These are phyloP conservation scores for Casaregolazyma lundiana DNA, from an alignment of 1,139 yeast species.

Conservation along the genomic window DNA sequence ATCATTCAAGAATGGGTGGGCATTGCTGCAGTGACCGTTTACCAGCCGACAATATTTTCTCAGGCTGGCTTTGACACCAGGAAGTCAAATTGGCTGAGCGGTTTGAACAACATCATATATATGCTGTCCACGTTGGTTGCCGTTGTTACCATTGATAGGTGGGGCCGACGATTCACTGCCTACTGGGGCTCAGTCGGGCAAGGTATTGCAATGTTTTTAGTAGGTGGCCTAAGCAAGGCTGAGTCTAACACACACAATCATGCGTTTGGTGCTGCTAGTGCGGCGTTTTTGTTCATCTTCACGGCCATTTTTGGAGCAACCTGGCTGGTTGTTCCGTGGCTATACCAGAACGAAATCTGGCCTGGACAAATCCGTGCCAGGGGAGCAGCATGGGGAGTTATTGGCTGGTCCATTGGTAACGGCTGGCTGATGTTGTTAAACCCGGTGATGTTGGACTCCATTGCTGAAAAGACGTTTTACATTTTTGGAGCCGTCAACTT, in stretches of 20 bases:
- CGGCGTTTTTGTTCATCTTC: conserved; percentile 56
- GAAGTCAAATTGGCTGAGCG: too few relatives aligned
- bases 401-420: conserved; percentile 76
- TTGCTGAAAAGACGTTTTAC: conserved; percentile 42
- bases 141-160: conserved; percentile 44
- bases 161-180: conserved; percentile 49
- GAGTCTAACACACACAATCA: conserved; percentile 41
- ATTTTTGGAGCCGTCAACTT: too few relatives aligned
- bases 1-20: too few relatives aligned
- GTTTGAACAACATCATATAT: too few relatives aligned
- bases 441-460: conserved; percentile 42
- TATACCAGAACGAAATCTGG: conserved; percentile 65
- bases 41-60: too few relatives aligned
- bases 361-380: conserved; percentile 68
- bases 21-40: too few relatives aligned
- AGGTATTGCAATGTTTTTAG: conserved; percentile 41
- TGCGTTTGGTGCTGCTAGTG: conserved; percentile 39
- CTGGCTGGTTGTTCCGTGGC: conserved; percentile 81
- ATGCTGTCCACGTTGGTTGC: too few relatives aligned
- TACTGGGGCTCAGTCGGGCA: conserved; percentile 38
- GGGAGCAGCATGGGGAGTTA: conserved; percentile 66
- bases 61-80: too few relatives aligned
- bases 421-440: conserved; percentile 61
- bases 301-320: conserved; percentile 52
- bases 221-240: conserved; percentile 42